phyloP scores from a whole-genome alignment of 169 alveolate genomes.

The Plasmodium cynomolgi region DNA sequence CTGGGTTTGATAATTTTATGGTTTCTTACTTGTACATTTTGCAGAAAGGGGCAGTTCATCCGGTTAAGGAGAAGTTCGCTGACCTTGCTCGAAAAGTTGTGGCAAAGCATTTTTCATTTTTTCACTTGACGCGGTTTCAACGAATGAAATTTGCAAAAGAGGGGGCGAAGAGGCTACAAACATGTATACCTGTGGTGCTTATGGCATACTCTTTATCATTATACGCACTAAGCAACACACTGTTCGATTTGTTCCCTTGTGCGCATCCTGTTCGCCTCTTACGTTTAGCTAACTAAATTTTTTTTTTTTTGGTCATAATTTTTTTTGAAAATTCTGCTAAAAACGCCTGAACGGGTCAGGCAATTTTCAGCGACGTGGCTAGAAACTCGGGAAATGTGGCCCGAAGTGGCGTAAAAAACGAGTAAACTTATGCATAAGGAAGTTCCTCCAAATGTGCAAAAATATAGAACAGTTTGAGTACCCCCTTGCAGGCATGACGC shows the following conservation, averaged over 20 bases:
- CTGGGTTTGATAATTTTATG: conserved; percentile 83
- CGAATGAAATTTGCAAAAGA: not conserved
- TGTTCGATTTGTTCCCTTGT: not conserved
- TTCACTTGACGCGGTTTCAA: not conserved
- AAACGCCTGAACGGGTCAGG: not conserved
- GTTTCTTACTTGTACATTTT: conserved; percentile 72
- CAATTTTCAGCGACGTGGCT: not conserved
- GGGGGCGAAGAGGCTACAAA: not conserved
- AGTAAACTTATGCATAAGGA: not conserved
- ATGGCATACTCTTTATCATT: not conserved
- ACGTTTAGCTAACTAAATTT: not conserved
- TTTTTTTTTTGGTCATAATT: not conserved
- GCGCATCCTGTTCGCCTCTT: not conserved
- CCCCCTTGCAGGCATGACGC: not conserved
- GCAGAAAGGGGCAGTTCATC: conserved; percentile 16
- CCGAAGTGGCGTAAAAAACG: not conserved
- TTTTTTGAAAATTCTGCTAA: not conserved
- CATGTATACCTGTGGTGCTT: not conserved
- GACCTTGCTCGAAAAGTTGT: conserved; percentile 13
- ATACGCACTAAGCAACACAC: not conserved
- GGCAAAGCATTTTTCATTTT: conserved; percentile 41
- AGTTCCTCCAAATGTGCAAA: not conserved
- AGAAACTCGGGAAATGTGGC: not conserved
- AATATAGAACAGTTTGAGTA: not conserved
- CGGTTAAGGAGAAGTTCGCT: not conserved